Evolutionary conservation across 2,329 filamentous ascomycete genomes (phyloP).

Genomic region (Aspergillus viridinutans): DNA sequence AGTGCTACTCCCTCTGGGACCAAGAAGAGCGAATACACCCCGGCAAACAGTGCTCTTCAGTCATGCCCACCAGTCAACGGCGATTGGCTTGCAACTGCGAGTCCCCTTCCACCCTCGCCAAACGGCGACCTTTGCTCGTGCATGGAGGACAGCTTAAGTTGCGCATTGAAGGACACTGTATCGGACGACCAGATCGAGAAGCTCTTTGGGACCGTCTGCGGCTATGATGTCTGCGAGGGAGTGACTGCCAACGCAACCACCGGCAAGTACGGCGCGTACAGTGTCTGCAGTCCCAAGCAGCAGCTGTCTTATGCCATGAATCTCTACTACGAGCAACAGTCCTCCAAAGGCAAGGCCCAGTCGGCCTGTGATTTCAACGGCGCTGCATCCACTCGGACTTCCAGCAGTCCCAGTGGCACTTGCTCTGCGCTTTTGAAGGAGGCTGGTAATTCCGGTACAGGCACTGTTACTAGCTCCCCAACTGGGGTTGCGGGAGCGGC

Average conservation of each 20-base stretch:
- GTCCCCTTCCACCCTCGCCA: conserved; percentile 72
- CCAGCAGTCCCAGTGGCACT: conserved; percentile 28
- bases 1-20: conserved; percentile 63
- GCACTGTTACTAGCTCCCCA: conserved; percentile 33
- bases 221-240: conserved; percentile 37
- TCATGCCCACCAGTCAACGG: conserved; percentile 63
- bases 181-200: conserved; percentile 56
- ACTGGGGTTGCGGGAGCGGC: conserved; percentile 19
- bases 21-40: conserved; percentile 62
- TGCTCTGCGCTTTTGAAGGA: conserved; percentile 35
- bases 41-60: conserved; percentile 63
- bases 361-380: conserved; percentile 42
- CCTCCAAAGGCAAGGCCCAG: conserved; percentile 27
- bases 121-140: conserved; percentile 75
- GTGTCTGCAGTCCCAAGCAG: conserved; percentile 39
- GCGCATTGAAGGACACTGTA: conserved; percentile 59
- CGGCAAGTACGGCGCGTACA: conserved; percentile 43
- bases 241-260: conserved; percentile 37
- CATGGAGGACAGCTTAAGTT: conserved; percentile 70
- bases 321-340: conserved; percentile 39
- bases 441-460: conserved; percentile 36
- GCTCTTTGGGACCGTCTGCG: conserved; percentile 59
- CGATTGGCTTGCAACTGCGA: conserved; percentile 63
- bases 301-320: conserved; percentile 43
- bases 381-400: conserved; percentile 32